Evolutionary conservation across 345 rosid species (phyloP).

Genomic region (Microcos paniculata): DNA sequence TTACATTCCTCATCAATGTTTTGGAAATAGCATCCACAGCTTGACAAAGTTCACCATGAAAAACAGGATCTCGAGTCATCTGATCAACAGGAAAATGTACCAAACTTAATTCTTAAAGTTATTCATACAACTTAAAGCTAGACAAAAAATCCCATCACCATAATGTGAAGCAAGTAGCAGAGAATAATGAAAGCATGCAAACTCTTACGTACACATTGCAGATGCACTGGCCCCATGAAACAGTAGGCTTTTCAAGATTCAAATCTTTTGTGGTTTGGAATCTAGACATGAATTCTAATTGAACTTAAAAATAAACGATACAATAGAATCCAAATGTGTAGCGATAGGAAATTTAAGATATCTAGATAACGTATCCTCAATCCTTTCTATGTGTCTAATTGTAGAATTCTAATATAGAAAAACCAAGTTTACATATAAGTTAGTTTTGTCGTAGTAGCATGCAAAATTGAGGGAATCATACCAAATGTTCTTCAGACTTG

Average conservation of each 20-base stretch:
- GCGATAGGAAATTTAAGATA: background rate
- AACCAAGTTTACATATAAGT: constrained; percentile 5
- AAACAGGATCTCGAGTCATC: constrained; percentile 22
- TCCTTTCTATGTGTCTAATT: background rate
- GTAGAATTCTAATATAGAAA: background rate
- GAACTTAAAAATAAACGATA: background rate
- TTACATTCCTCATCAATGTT: constrained; percentile 25
- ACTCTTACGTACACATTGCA: background rate
- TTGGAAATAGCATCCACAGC: constrained; percentile 26
- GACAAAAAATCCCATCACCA: background rate
- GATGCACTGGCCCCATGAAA: background rate
- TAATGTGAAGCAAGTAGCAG: background rate
- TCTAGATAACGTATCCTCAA: background rate
- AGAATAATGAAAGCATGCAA: background rate
- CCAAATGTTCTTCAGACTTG: constrained; percentile 42
- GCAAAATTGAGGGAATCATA: constrained; percentile 28
- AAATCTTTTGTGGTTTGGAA: background rate
- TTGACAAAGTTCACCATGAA: constrained; percentile 23
- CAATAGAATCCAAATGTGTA: background rate
- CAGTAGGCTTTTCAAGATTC: background rate
- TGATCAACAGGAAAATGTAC: constrained; percentile 19
- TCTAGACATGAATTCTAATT: background rate
- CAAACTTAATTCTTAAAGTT: background rate
- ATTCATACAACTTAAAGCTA: background rate
- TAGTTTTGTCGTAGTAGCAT: constrained; percentile 4